These are phyloP conservation scores for Millerozyma acaciae DNA, from an alignment of 805 yeast genomes.

Conservation along the genomic window DNA sequence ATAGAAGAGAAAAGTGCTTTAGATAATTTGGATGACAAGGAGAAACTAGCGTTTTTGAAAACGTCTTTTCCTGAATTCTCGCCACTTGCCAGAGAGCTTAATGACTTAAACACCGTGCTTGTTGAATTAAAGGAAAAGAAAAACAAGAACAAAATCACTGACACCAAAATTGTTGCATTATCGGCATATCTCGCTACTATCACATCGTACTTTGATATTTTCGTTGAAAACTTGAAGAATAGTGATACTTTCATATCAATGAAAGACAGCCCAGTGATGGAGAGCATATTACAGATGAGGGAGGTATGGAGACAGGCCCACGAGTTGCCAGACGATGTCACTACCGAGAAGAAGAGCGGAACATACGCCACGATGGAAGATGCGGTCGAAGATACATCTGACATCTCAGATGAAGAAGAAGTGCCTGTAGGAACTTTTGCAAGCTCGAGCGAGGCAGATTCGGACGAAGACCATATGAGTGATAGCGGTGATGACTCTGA, in stretches of 20 bases:
- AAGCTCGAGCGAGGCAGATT: slow-evolving; percentile 14
- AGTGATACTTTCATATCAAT: slow-evolving; percentile 54
- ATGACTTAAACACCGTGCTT: slow-evolving; percentile 16
- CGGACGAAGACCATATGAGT: slow-evolving; percentile 17
- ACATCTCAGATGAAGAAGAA: slow-evolving; percentile 6
- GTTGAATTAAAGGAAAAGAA: slow-evolving; percentile 6
- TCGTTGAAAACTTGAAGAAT: slow-evolving; percentile 51
- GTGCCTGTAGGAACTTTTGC: slow-evolving; percentile 11
- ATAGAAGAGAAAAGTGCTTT: slow-evolving; percentile 29
- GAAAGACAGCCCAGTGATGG: slow-evolving; percentile 91
- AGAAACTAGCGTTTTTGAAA: slow-evolving; percentile 50
- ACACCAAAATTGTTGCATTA: slow-evolving; percentile 64
- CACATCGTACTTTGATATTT: slow-evolving; percentile 72
- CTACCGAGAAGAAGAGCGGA: slow-evolving; percentile 4
- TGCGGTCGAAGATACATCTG: slow-evolving; percentile 3
- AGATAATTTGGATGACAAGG: slow-evolving; percentile 44
- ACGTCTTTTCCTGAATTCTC: slow-evolving; percentile 78
- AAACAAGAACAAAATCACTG: slow-evolving; percentile 29
- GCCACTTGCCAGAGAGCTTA: slow-evolving; percentile 67
- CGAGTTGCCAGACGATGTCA: slow-evolving; percentile 36
- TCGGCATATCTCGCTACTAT: slow-evolving; percentile 77
- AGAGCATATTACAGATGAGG: slow-evolving; percentile 70
- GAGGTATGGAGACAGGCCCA: slow-evolving; percentile 88
- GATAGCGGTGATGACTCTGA: slow-evolving; percentile 11
- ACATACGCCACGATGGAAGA: slow-evolving; percentile 6